Evolutionary conservation across 345 rosid genomes (phyloP), one percentile per base, ranked within the genome.

Genomic region (Moringa oleifera): DNA sequence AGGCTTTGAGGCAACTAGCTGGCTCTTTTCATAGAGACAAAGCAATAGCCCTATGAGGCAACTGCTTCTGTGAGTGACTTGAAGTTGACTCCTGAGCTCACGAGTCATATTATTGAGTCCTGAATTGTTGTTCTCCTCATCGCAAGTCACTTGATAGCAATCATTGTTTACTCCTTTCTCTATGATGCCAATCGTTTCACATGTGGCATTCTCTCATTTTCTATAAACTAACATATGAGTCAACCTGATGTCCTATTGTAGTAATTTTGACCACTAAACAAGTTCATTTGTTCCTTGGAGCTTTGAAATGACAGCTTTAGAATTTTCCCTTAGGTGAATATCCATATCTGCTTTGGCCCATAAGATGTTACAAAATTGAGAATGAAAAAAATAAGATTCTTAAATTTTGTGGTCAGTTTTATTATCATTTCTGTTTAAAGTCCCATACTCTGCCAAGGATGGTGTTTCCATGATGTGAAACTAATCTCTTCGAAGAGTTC

Each of bases 1-100:
- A 24, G 58, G 63, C 74, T 53, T 49, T n/a, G 65, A 51, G 66
- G 17, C 49, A 17, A n/a, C n/a, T n/a, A n/a, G n/a, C n/a, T n/a
- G n/a, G n/a, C n/a, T n/a, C n/a, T n/a, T n/a, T n/a, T n/a, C n/a
- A n/a, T 41, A 49, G 19, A 19, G 58, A 68, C 20, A 41, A 54
- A 45, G 61, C 52, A 25, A 47, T 47, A 15, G 20, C 53, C 56
- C 23, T 9, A 17, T 51, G 54, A 58, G 53, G 49, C 68, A 25
- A 33, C 37, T 33, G n/a, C n/a, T n/a, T n/a, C n/a, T n/a, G n/a
- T n/a, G n/a, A n/a, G n/a, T n/a, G n/a, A n/a, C n/a, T n/a, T n/a
- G n/a, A n/a, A n/a, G n/a, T 41, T 41, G 47, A 41, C 17, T 5
- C 12, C 47, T 41, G 2, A 11, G 12, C 17, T 15, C 47, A 41